Percentiles rank a stretch among this genome's conserved stretches.
phyloP scores from a whole-genome alignment of 2,329 filamentous ascomycete genomes.

The Dactylella cylindrospora region DNA sequence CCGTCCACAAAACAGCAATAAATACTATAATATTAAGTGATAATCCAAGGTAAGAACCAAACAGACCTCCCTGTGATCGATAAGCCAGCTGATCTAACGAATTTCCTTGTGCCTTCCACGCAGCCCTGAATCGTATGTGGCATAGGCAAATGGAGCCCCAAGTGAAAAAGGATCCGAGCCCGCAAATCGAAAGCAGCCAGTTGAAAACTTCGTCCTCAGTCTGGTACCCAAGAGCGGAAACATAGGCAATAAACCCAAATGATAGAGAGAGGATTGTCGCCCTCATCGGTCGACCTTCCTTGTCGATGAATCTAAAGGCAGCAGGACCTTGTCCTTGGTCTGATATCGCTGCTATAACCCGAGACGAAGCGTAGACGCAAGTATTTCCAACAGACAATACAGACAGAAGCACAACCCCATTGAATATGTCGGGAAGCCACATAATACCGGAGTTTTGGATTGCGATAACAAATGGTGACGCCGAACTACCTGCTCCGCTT shows the following conservation, averaged over 20 bases:
- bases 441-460: conserved; percentile 63
- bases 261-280: conserved; percentile 30
- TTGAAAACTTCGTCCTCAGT: conserved; percentile 57
- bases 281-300: conserved; percentile 59
- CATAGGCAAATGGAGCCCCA: conserved; percentile 70
- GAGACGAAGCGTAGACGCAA: conserved; percentile 56
- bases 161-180: conserved; percentile 72
- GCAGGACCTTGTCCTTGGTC: conserved; percentile 59
- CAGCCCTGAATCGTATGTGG: conserved; percentile 67
- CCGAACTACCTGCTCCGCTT: conserved; percentile 50
- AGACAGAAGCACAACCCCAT: conserved; percentile 65
- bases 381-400: conserved; percentile 62
- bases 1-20: conserved; percentile 33
- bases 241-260: conserved; percentile 38
- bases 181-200: conserved; percentile 71
- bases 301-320: conserved; percentile 64
- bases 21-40: conserved; percentile 37
- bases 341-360: conserved; percentile 59
- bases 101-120: conserved; percentile 63
- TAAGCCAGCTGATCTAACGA: conserved; percentile 54
- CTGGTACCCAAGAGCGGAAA: conserved; percentile 33
- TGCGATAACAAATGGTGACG: conserved; percentile 65
- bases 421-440: conserved; percentile 66
- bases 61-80: conserved; percentile 30
- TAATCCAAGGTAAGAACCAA: conserved; percentile 33